Conservation (phyloP, 164 flowering plant genomes). For the Liquidambar formosana region DNA sequence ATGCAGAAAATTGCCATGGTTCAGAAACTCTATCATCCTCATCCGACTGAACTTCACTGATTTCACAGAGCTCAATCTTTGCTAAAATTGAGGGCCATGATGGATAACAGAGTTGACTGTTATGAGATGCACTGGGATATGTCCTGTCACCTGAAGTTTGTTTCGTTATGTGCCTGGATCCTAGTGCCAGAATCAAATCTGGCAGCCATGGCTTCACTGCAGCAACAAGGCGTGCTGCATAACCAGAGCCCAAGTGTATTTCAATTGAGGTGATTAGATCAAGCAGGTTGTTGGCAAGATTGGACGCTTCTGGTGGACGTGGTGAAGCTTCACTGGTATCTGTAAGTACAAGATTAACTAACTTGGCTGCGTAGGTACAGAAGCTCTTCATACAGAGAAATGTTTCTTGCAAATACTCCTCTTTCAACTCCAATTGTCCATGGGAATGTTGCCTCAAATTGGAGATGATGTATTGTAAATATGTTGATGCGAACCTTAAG, state of each 20-base stretch:
- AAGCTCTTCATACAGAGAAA: slow-evolving; percentile 64
- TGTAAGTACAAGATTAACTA: slow-evolving; percentile 56
- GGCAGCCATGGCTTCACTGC: slow-evolving; percentile 78
- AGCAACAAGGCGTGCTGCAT: slow-evolving; percentile 47
- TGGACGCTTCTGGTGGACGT: slow-evolving; percentile 35
- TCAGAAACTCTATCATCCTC: slow-evolving; percentile 30
- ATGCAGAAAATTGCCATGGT: slow-evolving; percentile 30
- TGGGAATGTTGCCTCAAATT: slow-evolving; percentile 26
- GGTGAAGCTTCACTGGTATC: slow-evolving; percentile 35
- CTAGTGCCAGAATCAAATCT: slow-evolving; percentile 77
- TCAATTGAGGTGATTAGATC: slow-evolving; percentile 57
- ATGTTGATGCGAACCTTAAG: slow-evolving; percentile 49
- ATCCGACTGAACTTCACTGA: slow-evolving; percentile 27
- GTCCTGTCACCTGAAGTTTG: slow-evolving; percentile 24
- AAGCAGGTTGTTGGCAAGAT: slow-evolving; percentile 59
- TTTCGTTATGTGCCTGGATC: slow-evolving; percentile 35
- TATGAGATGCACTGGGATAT: not conserved
- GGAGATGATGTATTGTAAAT: slow-evolving; percentile 39
- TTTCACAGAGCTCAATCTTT: slow-evolving; percentile 51
- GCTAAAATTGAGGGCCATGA: slow-evolving; percentile 61
- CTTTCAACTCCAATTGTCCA: slow-evolving; percentile 33
- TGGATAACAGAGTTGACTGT: slow-evolving; percentile 26
- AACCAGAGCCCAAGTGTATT: slow-evolving; percentile 49
- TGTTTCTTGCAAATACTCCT: slow-evolving; percentile 48
- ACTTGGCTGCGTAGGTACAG: slow-evolving; percentile 72